Evolutionary conservation across 345 rosid genomes (phyloP).

Genomic region (Eucalyptus melliodora): DNA sequence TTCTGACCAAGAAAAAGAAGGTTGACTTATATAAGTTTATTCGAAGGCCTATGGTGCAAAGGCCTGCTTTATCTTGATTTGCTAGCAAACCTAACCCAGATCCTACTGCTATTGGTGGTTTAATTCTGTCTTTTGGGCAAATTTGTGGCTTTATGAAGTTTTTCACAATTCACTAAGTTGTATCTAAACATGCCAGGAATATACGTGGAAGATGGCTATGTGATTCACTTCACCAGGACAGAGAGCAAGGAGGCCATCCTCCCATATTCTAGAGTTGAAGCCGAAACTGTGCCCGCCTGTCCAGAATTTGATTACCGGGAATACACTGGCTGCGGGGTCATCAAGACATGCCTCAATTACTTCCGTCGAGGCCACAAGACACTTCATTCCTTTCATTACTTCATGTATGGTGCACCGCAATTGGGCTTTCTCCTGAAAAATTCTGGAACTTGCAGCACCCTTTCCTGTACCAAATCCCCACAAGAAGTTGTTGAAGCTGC

Average conservation of each 20-base stretch:
- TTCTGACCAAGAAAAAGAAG: not conserved
- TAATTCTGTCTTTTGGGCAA: not conserved
- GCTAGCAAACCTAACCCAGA: not conserved
- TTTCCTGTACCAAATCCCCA: not conserved
- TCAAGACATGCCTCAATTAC: not conserved
- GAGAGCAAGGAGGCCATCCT: too few species aligned
- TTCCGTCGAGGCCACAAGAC: not conserved
- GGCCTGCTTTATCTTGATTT: not conserved
- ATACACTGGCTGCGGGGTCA: not conserved
- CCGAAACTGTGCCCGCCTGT: not conserved
- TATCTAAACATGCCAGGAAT: too few species aligned
- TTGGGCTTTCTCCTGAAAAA: not conserved
- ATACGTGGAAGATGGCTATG: too few species aligned
- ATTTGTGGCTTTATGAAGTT: not conserved
- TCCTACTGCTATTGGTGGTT: not conserved
- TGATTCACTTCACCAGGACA: too few species aligned
- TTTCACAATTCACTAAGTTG: not conserved
- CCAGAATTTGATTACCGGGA: not conserved
- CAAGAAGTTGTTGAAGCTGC: not conserved
- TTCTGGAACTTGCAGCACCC: not conserved
- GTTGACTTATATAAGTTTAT: not conserved
- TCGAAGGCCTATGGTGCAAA: not conserved
- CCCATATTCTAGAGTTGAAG: not conserved
- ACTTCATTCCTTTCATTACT: not conserved
- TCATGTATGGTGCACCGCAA: not conserved